Conservation (phyloP, 2,329 filamentous ascomycete genomes). For the Lecanicillium sp. region DNA sequence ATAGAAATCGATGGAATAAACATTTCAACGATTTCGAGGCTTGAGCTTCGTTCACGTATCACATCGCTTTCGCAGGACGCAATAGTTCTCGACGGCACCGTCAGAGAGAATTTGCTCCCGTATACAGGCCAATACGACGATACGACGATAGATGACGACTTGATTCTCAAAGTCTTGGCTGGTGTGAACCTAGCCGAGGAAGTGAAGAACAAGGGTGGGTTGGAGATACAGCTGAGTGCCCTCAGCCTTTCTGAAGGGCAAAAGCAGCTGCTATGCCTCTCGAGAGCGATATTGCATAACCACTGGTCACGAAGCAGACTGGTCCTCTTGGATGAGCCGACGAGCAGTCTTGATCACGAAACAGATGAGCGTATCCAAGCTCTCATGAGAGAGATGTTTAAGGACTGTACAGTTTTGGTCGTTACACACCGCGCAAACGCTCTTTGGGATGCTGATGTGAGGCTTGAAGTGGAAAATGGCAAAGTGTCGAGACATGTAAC, state of each 20-base stretch:
- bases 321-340: slow-evolving; percentile 2
- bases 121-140: slow-evolving; percentile 16
- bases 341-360: slow-evolving; percentile 1
- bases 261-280: slow-evolving; percentile 5
- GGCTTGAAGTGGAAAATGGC: slow-evolving; percentile 6
- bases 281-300: slow-evolving; percentile 9
- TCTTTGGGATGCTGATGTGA: background rate
- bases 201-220: slow-evolving; percentile 23
- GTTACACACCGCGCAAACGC: slow-evolving; percentile 2
- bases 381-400: background rate
- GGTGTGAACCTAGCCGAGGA: slow-evolving; percentile 30
- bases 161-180: slow-evolving; percentile 27
- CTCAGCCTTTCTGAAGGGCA: slow-evolving; percentile 22
- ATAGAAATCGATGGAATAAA: slow-evolving; percentile 34
- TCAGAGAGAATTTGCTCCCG: slow-evolving; percentile 37
- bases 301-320: slow-evolving; percentile 5
- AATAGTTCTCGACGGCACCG: slow-evolving; percentile 29
- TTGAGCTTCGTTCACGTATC: slow-evolving; percentile 30
- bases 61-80: slow-evolving; percentile 37
- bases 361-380: background rate
- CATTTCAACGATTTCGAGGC: slow-evolving; percentile 27
- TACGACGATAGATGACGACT: slow-evolving; percentile 7
- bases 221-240: slow-evolving; percentile 21
- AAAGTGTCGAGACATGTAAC: too few relatives aligned
- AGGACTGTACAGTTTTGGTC: background rate